Percentiles rank a stretch among this genome's conserved stretches.
These are phyloP conservation scores for Sambucus nigra DNA, from an alignment of 129 eudicot species.

Conservation along the genomic window DNA sequence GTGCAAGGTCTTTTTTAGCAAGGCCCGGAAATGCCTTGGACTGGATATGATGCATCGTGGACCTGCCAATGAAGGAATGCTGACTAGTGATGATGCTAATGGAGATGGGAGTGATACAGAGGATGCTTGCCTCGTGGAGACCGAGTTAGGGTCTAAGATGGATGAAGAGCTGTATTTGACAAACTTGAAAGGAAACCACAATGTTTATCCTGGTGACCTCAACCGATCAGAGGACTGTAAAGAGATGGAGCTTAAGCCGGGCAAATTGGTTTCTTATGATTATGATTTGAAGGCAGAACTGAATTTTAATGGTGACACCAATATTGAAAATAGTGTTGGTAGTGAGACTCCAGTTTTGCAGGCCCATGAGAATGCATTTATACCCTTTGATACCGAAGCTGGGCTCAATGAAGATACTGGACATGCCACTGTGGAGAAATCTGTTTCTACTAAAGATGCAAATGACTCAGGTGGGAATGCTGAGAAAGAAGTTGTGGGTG, in stretches of 20 bases:
- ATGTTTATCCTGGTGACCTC: conserved; percentile 24
- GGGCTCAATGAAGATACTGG: conserved; percentile 10
- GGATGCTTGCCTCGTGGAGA: conserved; percentile 56
- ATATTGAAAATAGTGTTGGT: conserved; percentile 6
- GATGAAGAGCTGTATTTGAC: conserved; percentile 36
- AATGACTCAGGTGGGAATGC: conserved; percentile 20
- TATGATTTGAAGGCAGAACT: conserved; percentile 14
- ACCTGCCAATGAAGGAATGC: conserved; percentile 24
- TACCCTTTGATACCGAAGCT: background rate
- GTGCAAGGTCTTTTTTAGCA: conserved; percentile 77
- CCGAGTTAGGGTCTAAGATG: conserved; percentile 37
- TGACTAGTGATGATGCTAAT: conserved; percentile 24
- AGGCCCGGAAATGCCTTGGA: conserved; percentile 71
- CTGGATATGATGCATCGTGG: conserved; percentile 44
- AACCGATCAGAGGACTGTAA: conserved; percentile 14
- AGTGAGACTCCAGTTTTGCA: conserved; percentile 6
- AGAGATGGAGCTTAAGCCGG: conserved; percentile 16
- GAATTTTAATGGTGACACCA: conserved; percentile 11
- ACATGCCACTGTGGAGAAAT: conserved; percentile 1
- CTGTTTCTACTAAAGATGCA: conserved; percentile 6
- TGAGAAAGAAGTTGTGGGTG: conserved; percentile 18
- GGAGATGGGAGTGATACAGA: conserved; percentile 61
- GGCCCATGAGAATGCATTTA: conserved; percentile 3
- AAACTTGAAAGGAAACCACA: conserved; percentile 21
- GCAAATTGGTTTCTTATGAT: conserved; percentile 13